Evolutionary conservation across 148 eudicot species (phyloP).

Genomic region (Hydrangea macrophylla): DNA sequence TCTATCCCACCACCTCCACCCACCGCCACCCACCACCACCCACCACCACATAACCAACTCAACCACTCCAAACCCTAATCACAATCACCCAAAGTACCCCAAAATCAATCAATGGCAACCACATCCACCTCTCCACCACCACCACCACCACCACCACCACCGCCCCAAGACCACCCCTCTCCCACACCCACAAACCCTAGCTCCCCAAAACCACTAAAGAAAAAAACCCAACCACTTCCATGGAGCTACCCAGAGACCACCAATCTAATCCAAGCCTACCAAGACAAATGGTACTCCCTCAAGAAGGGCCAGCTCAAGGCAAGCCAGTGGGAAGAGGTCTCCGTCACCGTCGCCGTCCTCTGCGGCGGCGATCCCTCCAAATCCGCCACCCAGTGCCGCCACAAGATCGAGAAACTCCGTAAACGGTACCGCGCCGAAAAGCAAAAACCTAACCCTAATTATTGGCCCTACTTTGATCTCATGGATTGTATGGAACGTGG

Average conservation of each 20-base stretch:
- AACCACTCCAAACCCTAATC: constrained; percentile 4
- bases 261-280: constrained; percentile 68
- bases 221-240: constrained; percentile 38
- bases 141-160: constrained; percentile 5
- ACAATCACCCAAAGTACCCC: neutral
- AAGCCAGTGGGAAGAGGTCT: constrained; percentile 71
- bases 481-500: constrained; percentile 76
- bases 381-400: constrained; percentile 75
- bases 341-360: constrained; percentile 59
- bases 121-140: constrained; percentile 6
- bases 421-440: constrained; percentile 63
- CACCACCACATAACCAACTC: neutral
- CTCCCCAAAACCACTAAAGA: constrained; percentile 25
- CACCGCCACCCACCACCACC: constrained; percentile 13
- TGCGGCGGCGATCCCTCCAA: constrained; percentile 58
- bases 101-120: constrained; percentile 11
- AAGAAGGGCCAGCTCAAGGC: constrained; percentile 64
- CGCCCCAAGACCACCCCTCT: constrained; percentile 2
- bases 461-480: constrained; percentile 59
- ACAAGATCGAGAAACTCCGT: constrained; percentile 82
- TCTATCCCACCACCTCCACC: constrained; percentile 19
- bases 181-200: constrained; percentile 12
- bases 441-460: constrained; percentile 34
- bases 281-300: constrained; percentile 70
- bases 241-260: constrained; percentile 77